A percentile compares a stretch with the other conserved stretches of the same genome.
Evolutionary conservation across 129 eudicot species (phyloP).

Genomic region (Mikania micrantha): DNA sequence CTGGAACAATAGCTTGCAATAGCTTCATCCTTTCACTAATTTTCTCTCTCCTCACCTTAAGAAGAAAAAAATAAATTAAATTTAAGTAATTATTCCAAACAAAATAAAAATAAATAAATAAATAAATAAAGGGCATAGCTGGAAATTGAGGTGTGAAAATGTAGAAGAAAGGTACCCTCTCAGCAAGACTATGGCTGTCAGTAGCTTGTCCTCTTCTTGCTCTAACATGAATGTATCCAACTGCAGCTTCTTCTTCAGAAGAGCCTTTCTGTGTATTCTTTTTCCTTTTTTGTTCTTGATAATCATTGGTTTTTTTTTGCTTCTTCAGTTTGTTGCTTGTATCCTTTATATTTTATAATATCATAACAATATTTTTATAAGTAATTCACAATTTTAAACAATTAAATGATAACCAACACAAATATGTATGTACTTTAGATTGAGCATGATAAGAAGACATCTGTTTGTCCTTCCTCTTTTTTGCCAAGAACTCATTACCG

Average conservation of each 20-base stretch:
- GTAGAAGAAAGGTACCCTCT: constrained; percentile 60
- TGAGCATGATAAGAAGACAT: constrained; percentile 41
- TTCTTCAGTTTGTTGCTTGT: constrained; percentile 37
- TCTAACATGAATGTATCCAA: constrained; percentile 85
- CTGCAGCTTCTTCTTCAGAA: constrained; percentile 30
- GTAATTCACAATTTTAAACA: neutral
- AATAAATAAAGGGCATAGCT: constrained; percentile 8
- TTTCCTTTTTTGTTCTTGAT: constrained; percentile 34
- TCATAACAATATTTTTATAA: neutral
- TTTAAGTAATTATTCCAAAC: neutral
- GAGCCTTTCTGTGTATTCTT: constrained; percentile 14
- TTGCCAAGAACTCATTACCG: constrained; percentile 30
- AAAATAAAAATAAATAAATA: neutral
- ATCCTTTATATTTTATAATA: constrained; percentile 19
- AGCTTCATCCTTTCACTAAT: constrained; percentile 95
- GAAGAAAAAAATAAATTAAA: neutral
- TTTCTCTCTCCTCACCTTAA: constrained; percentile 89
- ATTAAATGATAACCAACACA: neutral
- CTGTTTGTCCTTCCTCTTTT: constrained; percentile 45
- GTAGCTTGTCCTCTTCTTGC: constrained; percentile 98
- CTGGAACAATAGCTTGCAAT: constrained; percentile 92
- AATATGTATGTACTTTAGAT: constrained; percentile 64
- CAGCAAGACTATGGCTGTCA: constrained; percentile 95
- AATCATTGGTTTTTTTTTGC: constrained; percentile 36
- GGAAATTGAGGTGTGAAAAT: constrained; percentile 23